Base-by-base conservation (phyloP, 345 rosid genomes). In the Populus deltoides region DNA sequence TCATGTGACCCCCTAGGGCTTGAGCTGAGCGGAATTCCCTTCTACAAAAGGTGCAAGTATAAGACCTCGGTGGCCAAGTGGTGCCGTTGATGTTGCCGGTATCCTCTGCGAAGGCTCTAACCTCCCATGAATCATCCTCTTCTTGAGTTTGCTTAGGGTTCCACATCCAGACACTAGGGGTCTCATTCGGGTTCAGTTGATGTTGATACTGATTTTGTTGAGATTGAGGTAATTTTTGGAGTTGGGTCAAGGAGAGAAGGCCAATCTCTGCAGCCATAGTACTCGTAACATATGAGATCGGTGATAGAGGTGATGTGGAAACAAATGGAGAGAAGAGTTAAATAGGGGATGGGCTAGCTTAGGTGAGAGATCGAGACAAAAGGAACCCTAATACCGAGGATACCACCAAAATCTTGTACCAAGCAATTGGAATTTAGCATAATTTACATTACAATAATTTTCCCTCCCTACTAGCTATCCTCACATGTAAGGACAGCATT, bases 1-100 rank as follows among this genome's bases (percentile, higher is more conserved):
- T 95, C 99, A 95, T 95, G 88, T 95, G 99, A 76, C 99, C 99
- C 0, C 98, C 99, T 57, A 96, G 90, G 76, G 98, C 99, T 86
- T 96, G 99, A 66, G 99, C 97, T 3, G 99, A 93, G 66, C 93
- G 90, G 84, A 96, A 96, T 83, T 93, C 99, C 71, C 97, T 90
- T 77, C 97, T 81, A 78, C 99, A 96, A 61, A 96, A 96, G 29
- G 92, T 90, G 87, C 99, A 96, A 71, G 94, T 87, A 81, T 96
- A 96, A 49, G 97, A 96, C 87, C 97, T 83, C 6, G 99, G 99
- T 6, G 99, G 99, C 98, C 98, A 96, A 39, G 98, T 93, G 68
- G 97, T 84, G 68, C 98, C 98, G 88, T 89, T 85, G 68, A 83
- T 72, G 81, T 84, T 90, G 17, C 87, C 86, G 9, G 93, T 90